Conservation (phyloP, 2,329 filamentous ascomycete species). For the Xylaria sp. region DNA sequence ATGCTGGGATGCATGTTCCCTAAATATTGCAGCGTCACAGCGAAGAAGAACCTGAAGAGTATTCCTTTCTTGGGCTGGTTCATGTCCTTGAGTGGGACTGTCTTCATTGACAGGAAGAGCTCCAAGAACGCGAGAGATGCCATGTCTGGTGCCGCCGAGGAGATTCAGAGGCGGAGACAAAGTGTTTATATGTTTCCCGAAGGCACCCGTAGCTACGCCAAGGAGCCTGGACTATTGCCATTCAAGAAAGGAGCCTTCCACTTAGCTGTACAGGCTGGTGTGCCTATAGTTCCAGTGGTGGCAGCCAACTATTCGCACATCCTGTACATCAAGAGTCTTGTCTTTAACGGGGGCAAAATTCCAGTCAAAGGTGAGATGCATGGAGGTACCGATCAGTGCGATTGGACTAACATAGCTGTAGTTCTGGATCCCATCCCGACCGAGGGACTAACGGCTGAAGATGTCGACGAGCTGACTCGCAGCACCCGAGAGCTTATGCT, state of each 20-base stretch:
- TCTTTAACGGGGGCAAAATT: slow-evolving; percentile 76
- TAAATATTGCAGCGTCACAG: slow-evolving; percentile 90
- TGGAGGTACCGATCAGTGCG: not conserved
- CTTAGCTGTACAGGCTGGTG: slow-evolving; percentile 90
- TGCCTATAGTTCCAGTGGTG: slow-evolving; percentile 89
- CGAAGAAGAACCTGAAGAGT: slow-evolving; percentile 84
- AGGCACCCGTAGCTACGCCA: slow-evolving; percentile 90
- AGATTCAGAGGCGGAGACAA: slow-evolving; percentile 79
- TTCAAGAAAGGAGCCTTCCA: slow-evolving; percentile 99
- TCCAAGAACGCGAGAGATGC: slow-evolving; percentile 83
- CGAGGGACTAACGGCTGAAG: slow-evolving; percentile 74
- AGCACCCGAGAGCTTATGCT: slow-evolving; percentile 81
- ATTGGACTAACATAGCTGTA: slow-evolving; percentile 49
- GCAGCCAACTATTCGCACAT: slow-evolving; percentile 83
- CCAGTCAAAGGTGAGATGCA: slow-evolving; percentile 75
- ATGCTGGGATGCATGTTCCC: slow-evolving; percentile 93
- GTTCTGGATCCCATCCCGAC: slow-evolving; percentile 87
- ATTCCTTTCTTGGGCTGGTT: slow-evolving; percentile 94
- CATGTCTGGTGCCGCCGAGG: slow-evolving; percentile 82
- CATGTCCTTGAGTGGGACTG: slow-evolving; percentile 85
- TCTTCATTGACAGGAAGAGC: slow-evolving; percentile 96
- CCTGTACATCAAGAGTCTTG: slow-evolving; percentile 70
- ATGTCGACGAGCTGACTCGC: slow-evolving; percentile 79
- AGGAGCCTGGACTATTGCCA: slow-evolving; percentile 83
- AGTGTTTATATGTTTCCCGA: slow-evolving; percentile 91